Percentiles rank a stretch among this genome's conserved stretches.
Conservation (phyloP, 2,329 filamentous ascomycete species). For the Bipolaris bicolor region DNA sequence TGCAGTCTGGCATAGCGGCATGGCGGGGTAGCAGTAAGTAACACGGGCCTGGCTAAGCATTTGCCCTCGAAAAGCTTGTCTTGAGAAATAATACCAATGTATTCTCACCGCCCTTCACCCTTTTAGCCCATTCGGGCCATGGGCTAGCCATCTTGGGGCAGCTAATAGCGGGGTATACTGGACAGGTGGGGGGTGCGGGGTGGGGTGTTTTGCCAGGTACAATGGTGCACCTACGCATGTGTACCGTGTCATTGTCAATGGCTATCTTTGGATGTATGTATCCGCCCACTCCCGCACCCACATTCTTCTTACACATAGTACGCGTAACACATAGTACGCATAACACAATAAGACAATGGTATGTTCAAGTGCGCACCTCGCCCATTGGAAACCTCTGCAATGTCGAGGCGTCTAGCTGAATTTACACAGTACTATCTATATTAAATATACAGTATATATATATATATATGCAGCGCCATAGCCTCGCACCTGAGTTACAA, state of each 20-base stretch:
- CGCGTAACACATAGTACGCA: not conserved
- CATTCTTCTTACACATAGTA: not conserved
- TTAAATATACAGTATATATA: no score
- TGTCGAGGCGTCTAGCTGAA: no score
- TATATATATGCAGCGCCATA: no score
- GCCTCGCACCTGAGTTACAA: not conserved
- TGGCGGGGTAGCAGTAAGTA: constrained; percentile 17
- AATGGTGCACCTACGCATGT: not conserved
- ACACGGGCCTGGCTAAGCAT: constrained; percentile 22
- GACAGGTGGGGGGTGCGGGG: not conserved
- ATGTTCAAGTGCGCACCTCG: no score
- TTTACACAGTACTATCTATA: no score
- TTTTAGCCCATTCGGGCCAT: not conserved
- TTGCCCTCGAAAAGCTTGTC: constrained; percentile 27
- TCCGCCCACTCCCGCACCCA: not conserved
- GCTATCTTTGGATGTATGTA: not conserved
- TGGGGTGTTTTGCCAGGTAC: constrained; percentile 7
- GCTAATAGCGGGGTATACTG: constrained; percentile 5
- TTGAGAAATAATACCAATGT: not conserved
- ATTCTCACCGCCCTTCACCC: constrained; percentile 15
- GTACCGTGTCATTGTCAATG: not conserved
- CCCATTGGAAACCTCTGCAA: no score
- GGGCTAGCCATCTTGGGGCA: not conserved
- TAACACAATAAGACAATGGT: no score
- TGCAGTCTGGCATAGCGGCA: constrained; percentile 4